Evolutionary conservation across 257 asterid species (phyloP).

Genomic region (Solanum infundibuliforme): DNA sequence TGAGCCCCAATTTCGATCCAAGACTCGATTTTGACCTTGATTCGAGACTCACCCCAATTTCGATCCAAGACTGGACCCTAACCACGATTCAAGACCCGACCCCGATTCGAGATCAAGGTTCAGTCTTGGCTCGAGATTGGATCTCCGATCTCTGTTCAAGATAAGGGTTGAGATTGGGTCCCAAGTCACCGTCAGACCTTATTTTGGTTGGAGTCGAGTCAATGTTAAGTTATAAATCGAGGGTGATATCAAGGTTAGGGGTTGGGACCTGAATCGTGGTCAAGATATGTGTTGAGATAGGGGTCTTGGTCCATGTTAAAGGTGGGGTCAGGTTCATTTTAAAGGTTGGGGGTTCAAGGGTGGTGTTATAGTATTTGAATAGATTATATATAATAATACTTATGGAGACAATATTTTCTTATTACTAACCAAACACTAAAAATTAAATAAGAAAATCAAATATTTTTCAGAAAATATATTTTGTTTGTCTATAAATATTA

Average conservation of each 20-base stretch:
- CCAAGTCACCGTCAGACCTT: background rate
- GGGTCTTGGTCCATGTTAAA: background rate
- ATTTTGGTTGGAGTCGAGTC: background rate
- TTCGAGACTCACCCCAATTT: background rate
- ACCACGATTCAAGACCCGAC: background rate
- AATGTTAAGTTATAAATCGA: too few species aligned
- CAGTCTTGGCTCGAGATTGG: rapidly evolving
- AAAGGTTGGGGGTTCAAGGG: background rate
- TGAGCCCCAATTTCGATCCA: background rate
- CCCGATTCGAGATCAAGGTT: background rate
- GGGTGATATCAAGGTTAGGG: background rate
- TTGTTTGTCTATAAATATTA: background rate
- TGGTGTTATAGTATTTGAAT: background rate
- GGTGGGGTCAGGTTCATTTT: background rate
- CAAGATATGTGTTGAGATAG: background rate
- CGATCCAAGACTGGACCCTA: rapidly evolving
- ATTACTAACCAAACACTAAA: background rate
- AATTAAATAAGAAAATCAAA: background rate
- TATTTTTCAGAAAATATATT: background rate
- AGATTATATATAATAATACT: background rate
- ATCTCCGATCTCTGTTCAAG: rapidly evolving
- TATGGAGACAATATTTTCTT: background rate
- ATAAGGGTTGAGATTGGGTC: background rate
- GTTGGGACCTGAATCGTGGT: background rate
- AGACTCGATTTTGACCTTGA: too few species aligned